Base-by-base conservation (phyloP, 1,139 yeast species). In the Debaryomyces sp. region DNA sequence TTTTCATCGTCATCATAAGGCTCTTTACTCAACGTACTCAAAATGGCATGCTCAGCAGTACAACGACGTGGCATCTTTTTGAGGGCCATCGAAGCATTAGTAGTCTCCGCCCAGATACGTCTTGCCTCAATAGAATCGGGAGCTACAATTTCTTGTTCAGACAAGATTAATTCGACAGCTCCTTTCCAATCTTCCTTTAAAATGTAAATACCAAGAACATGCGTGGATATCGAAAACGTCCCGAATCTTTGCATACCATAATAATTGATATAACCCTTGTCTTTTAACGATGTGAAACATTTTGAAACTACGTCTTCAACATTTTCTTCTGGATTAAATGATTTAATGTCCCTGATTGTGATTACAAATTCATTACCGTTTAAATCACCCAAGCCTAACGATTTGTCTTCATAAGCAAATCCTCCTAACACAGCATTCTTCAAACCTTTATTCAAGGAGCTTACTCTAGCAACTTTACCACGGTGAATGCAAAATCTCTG, bases 191-290 rank as follows among this genome's bases (percentile, higher is more conserved):
- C 84, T 38, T 82, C 84, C 46, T 81, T 77, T 45, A 94, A 72
- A 29, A 94, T 73, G 52, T 79, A 80, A 52, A 82, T 81, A 44
- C 99, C 99, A 46, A 91, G 77, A 30, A 78, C 81, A 67, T 94
- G 97, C 0, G 99, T 92, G 1, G 98, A 89, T 26, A 90, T 77
- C 7, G 97, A 88, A 61, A 91, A 94, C 0, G 99, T 91, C 29
- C 99, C 99, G 65, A 94, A 94, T 62, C 99, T 75, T 73, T 94
- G 99, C 95, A 94, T 87, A 18, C 99, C 99, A 63, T 81, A 94
- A 66, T 95, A 94, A 66, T 94, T 94, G 56, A 94, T 87, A 58
- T 89, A 94, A 0, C 99, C 99, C 27, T 78, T 75, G 1, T 74
- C 75, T 47, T 74, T 72, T 48, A 94, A 73, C 0, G 91, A 80